Evolutionary conservation across 2,329 filamentous ascomycete genomes (phyloP), one percentile per base, ranked within the genome.

Genomic region (Fonsecaea pugnacius): DNA sequence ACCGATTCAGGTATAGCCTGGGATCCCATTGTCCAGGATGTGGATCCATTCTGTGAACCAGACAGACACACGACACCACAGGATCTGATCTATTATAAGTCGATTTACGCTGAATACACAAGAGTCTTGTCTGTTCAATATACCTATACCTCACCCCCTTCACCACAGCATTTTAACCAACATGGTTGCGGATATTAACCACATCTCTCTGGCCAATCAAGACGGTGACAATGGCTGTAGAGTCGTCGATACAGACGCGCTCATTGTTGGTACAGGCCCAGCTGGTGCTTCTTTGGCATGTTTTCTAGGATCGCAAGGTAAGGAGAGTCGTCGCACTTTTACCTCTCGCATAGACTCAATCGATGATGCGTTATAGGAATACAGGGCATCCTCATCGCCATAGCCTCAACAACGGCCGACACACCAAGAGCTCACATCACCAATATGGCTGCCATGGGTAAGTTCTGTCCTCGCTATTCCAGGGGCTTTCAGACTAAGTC

Each of bases 211-310:
- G 14, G 36, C 36, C 14, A 38, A 3, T 38, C 12, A 12, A 12
- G 16, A 38, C 16, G 2, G 36, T 12, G 36, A 38, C 36, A 38
- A 5, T 16, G 12, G 36, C 4, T 38, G 36, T 38, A 38, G 36
- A 16, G 36, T 38, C 36, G 10, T 56, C 10, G 53, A 56, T 8
- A 63, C 64, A 4, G 54, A 62, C 46, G 58, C 46, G 2, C 51
- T 66, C 2, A 58, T 66, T 3, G 60, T 84, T 21, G 80, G 83
- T 14, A 75, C 81, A 38, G 84, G 84, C 0, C 84, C 84, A 3
- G 82, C 84, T 0, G 84, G 84, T 1, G 83, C 81, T 5, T 75
- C 82, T 1, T 30, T 65, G 32, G 62, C 58, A 54, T 63, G 56
- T 43, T 61, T 58, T 52, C 60, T 66, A n/a, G 55, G 32, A 38